These are phyloP conservation scores for Neurospora sp. DNA, from an alignment of 495 filamentous ascomycete genomes.

Conservation along the genomic window DNA sequence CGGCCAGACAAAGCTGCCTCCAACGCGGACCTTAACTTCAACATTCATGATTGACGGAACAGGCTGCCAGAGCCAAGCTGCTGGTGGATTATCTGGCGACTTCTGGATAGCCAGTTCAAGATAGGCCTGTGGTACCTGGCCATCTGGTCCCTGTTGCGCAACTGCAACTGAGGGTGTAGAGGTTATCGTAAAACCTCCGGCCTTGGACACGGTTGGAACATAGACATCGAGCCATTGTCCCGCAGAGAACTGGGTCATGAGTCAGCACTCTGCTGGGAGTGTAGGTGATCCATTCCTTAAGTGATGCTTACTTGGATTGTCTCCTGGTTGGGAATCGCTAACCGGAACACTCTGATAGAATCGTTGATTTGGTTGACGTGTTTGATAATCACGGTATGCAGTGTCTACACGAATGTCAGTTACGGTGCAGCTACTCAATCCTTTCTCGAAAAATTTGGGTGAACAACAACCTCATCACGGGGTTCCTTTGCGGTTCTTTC, in stretches of 20 bases:
- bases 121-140: conserved; percentile 4
- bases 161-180: conserved; percentile 48
- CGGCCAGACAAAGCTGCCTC: conserved; percentile 72
- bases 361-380: conserved; percentile 25
- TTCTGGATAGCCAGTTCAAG: conserved; percentile 22
- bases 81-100: conserved; percentile 31
- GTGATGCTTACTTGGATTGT: conserved; percentile 19
- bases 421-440: not conserved
- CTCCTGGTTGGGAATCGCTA: conserved; percentile 16
- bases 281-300: not conserved
- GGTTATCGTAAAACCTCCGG: conserved; percentile 84
- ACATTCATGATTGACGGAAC: conserved; percentile 43
- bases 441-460: not conserved
- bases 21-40: conserved; percentile 57
- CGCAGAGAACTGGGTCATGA: conserved; percentile 52
- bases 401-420: conserved; percentile 23
- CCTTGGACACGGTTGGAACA: conserved; percentile 52
- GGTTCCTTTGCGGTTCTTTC: conserved; percentile 66
- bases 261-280: not conserved
- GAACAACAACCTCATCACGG: conserved; percentile 42
- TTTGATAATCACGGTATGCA: conserved; percentile 28
- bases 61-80: conserved; percentile 63
- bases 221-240: conserved; percentile 91
- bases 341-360: conserved; percentile 29
- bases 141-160: conserved; percentile 48